Conservation (phyloP, 345 rosid genomes). For the Atalantia buxifolia region DNA sequence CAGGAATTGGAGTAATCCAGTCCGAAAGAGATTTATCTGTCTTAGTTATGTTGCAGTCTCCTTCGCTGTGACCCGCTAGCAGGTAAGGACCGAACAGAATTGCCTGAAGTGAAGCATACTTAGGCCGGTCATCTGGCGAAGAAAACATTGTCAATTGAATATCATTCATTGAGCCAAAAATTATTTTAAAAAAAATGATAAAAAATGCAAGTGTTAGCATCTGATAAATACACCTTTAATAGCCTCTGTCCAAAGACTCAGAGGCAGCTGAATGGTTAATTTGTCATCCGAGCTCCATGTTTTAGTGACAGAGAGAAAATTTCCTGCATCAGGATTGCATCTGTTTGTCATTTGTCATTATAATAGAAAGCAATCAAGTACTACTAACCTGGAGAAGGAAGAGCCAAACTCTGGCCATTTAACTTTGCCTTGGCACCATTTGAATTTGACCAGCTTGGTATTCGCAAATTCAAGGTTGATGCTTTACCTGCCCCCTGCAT, state of each 20-base stretch:
- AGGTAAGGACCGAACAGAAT: conserved; percentile 87
- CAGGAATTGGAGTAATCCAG: conserved; percentile 61
- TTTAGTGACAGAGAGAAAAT: conserved; percentile 42
- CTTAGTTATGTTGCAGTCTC: conserved; percentile 60
- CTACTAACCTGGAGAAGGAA: conserved; percentile 62
- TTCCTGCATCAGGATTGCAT: conserved; percentile 44
- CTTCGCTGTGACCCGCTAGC: conserved; percentile 61
- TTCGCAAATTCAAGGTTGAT: conserved; percentile 65
- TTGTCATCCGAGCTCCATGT: conserved; percentile 64
- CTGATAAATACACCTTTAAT: conserved; percentile 57
- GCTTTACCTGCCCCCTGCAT: conserved; percentile 41
- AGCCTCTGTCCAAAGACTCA: conserved; percentile 61
- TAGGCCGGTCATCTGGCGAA: conserved; percentile 70
- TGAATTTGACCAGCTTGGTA: conserved; percentile 67
- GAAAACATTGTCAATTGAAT: background rate
- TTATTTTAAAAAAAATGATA: background rate
- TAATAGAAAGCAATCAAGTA: background rate
- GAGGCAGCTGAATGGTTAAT: conserved; percentile 56
- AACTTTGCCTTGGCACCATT: conserved; percentile 52
- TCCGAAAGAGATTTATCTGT: conserved; percentile 34
- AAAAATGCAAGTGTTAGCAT: background rate
- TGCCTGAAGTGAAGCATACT: conserved; percentile 67
- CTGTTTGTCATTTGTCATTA: background rate
- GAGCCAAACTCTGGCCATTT: conserved; percentile 44
- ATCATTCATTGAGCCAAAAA: background rate